A percentile compares a stretch with the other conserved stretches of the same genome.
Conservation (phyloP, 495 filamentous ascomycete genomes). For the Ascodesmis nigricans region DNA sequence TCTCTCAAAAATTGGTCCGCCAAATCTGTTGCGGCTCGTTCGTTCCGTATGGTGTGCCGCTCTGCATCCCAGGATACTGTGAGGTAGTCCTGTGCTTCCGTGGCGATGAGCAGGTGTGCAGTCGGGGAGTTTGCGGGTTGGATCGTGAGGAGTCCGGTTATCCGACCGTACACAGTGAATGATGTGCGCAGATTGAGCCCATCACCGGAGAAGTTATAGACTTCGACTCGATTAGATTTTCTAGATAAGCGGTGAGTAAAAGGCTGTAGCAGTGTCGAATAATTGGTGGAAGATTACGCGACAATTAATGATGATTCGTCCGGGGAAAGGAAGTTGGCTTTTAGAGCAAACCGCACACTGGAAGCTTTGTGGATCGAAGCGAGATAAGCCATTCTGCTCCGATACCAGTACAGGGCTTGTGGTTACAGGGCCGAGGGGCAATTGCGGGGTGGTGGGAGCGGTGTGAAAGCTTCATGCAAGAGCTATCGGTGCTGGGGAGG, state of each 20-base stretch:
- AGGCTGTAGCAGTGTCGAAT: conserved; percentile 5
- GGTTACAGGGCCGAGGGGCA: no score
- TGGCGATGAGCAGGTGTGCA: conserved; percentile 83
- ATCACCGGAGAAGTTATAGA: conserved; percentile 42
- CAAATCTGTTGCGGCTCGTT: conserved; percentile 13
- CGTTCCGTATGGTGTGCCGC: conserved; percentile 11
- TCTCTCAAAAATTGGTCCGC: conserved; percentile 15
- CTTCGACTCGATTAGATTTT: conserved; percentile 79
- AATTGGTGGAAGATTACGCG: conserved; percentile 34
- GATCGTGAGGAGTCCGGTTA: conserved; percentile 67
- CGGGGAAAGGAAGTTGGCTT: conserved; percentile 45
- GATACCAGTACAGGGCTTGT: no score
- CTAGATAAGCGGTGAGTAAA: no score
- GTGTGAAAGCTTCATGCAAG: no score
- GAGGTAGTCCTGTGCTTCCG: conserved; percentile 73
- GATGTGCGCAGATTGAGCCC: conserved; percentile 22
- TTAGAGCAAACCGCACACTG: conserved; percentile 71
- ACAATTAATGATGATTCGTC: conserved; percentile 66
- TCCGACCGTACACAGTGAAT: conserved; percentile 46
- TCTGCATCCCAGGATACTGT: conserved; percentile 60
- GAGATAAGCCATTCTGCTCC: conserved; percentile 76
- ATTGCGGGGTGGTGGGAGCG: no score
- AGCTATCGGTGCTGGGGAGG: no score
- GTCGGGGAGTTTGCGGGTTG: conserved; percentile 47
- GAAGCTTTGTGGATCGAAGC: conserved; percentile 82